Conservation (phyloP, 768 basidiomycete species). For the Hygrocybe coccinea region DNA sequence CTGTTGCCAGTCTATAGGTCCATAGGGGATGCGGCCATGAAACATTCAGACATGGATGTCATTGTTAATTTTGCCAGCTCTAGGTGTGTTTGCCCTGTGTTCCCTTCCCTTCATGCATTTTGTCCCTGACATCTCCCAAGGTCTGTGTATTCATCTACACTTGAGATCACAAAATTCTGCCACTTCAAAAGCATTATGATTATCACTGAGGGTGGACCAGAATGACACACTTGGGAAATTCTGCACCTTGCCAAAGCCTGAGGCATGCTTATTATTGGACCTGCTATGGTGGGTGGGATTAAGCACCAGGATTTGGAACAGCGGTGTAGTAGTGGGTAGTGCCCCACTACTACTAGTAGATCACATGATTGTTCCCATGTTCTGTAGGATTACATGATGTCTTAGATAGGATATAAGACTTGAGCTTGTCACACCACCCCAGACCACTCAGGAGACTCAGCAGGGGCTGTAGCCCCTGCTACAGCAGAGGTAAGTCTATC, state of each 20-base stretch:
- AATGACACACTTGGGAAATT: constrained; percentile 94
- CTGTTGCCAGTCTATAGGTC: constrained; percentile 96
- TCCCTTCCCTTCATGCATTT: no score
- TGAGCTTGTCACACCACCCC: no score
- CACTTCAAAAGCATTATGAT: constrained; percentile 69
- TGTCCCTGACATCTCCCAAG: no score
- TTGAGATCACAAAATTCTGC: constrained; percentile 73
- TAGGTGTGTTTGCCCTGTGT: constrained; percentile 91
- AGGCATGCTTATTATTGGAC: constrained; percentile 86
- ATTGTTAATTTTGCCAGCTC: constrained; percentile 97
- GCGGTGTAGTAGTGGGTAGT: no score
- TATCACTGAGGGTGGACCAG: constrained; percentile 98
- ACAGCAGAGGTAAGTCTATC: no score
- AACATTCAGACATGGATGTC: constrained; percentile 95
- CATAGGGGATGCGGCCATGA: constrained; percentile 83
- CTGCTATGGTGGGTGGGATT: constrained; percentile 98
- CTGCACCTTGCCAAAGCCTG: constrained; percentile 81
- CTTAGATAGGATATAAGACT: no score
- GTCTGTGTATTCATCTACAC: no score
- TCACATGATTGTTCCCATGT: no score
- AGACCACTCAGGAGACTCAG: no score
- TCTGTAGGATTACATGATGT: no score
- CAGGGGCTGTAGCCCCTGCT: no score
- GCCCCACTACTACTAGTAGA: no score
- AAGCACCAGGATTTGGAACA: constrained; percentile 99